Evolutionary conservation across 2,329 filamentous ascomycete species (phyloP).

Genomic region (Paradendryphiella salina): DNA sequence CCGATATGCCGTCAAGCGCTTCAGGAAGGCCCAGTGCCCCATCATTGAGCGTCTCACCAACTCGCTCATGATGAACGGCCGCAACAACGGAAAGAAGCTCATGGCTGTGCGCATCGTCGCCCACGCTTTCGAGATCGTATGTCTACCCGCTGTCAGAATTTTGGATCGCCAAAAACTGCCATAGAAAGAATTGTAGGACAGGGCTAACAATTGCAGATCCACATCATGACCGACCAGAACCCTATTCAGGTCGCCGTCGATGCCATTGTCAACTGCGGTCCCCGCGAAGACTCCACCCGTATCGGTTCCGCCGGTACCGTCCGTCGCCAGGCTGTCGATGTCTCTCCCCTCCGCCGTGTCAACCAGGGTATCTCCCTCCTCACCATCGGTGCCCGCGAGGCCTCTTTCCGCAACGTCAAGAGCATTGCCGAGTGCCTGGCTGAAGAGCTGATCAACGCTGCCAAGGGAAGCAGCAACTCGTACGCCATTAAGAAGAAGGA

Average conservation of each 20-base stretch:
- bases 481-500: conserved; percentile 99
- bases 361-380: conserved; percentile 99
- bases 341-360: conserved; percentile 97
- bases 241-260: conserved; percentile 99
- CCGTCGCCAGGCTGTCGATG: conserved; percentile 99
- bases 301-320: conserved; percentile 99
- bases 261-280: conserved; percentile 99
- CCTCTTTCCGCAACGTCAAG: conserved; percentile 99
- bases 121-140: conserved; percentile 98
- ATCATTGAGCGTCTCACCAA: conserved; percentile 99
- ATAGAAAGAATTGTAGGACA: not conserved
- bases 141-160: conserved; percentile 48
- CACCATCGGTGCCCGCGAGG: conserved; percentile 98
- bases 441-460: conserved; percentile 99
- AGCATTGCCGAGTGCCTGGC: conserved; percentile 98
- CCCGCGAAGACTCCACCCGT: conserved; percentile 99
- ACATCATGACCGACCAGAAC: conserved; percentile 99
- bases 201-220: conserved; percentile 66
- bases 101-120: conserved; percentile 99
- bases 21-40: conserved; percentile 99
- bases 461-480: conserved; percentile 99
- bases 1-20: conserved; percentile 98
- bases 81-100: conserved; percentile 99
- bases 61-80: conserved; percentile 99
- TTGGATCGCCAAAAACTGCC: not conserved